These are phyloP conservation scores for Xylaria sp. DNA, from an alignment of 2,329 filamentous ascomycete species.

Conservation along the genomic window DNA sequence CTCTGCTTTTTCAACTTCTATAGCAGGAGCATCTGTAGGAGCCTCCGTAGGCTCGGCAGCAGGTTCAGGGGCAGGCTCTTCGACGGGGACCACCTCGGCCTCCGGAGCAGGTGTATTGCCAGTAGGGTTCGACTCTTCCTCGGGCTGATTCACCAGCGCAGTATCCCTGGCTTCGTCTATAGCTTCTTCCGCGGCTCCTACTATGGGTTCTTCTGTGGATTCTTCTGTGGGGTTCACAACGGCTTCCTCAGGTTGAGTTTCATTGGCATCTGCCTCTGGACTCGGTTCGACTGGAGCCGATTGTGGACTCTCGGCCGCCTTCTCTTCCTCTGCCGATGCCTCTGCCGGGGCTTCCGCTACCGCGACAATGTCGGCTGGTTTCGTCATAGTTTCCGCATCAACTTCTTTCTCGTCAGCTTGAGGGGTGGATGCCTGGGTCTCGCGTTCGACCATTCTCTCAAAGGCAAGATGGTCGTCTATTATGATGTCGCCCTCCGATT, in stretches of 20 bases:
- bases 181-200: constrained; percentile 9
- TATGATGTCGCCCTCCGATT: constrained; percentile 3
- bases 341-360: constrained; percentile 12
- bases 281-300: constrained; percentile 1
- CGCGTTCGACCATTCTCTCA: constrained; percentile 21
- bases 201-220: constrained; percentile 5
- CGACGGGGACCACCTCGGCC: constrained; percentile 1
- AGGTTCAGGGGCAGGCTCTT: constrained; percentile 20
- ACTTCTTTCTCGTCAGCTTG: constrained; percentile 20
- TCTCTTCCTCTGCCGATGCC: constrained; percentile 6
- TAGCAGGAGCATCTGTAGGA: not conserved
- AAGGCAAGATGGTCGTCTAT: constrained; percentile 32
- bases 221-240: not conserved
- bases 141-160: constrained; percentile 16
- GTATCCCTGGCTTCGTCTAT: constrained; percentile 2
- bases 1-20: no score
- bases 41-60: constrained; percentile 22
- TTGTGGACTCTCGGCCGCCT: not conserved
- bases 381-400: not conserved
- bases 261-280: constrained; percentile 1
- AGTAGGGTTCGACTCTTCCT: constrained; percentile 14
- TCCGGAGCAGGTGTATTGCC: constrained; percentile 7
- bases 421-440: not conserved
- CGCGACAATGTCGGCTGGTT: constrained; percentile 2
- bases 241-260: constrained; percentile 14